phyloP scores from a whole-genome alignment of 202 grass and related monocot species.

The Saccharum hybrid region DNA sequence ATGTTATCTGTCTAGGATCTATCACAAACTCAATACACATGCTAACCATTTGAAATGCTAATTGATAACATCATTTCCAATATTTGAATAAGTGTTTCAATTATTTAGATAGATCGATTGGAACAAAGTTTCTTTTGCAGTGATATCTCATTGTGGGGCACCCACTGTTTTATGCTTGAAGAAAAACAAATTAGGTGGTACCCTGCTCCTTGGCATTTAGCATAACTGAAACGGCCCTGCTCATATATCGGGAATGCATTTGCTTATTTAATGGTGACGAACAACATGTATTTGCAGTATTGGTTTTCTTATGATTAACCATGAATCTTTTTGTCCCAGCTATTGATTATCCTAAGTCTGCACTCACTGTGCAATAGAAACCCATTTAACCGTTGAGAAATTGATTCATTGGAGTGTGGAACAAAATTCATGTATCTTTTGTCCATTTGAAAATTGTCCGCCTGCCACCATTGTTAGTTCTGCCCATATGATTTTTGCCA shows the following conservation, averaged over 20 bases:
- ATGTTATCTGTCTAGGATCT: constrained; percentile 9
- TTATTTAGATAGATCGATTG: constrained; percentile 15
- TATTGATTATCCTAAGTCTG: not conserved
- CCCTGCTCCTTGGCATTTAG: not conserved
- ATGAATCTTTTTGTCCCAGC: not conserved
- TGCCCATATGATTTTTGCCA: not conserved
- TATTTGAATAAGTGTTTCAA: not conserved
- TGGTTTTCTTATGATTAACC: not conserved
- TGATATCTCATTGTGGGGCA: not conserved
- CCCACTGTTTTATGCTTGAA: not conserved
- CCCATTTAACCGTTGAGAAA: not conserved
- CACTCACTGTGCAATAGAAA: not conserved
- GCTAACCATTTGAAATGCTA: constrained; percentile 17
- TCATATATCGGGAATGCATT: not conserved
- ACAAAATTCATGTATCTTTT: constrained; percentile 4
- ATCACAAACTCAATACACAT: not conserved
- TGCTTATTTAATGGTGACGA: constrained; percentile 4
- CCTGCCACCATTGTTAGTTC: not conserved
- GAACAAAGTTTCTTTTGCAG: not conserved
- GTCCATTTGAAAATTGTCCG: not conserved
- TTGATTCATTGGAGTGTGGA: not conserved
- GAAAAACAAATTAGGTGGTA: not conserved
- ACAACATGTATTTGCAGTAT: not conserved
- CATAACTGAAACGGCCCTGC: not conserved
- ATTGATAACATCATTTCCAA: not conserved